These are phyloP conservation scores for Solidago caesia DNA, from an alignment of 129 eudicot genomes.

Conservation along the genomic window DNA sequence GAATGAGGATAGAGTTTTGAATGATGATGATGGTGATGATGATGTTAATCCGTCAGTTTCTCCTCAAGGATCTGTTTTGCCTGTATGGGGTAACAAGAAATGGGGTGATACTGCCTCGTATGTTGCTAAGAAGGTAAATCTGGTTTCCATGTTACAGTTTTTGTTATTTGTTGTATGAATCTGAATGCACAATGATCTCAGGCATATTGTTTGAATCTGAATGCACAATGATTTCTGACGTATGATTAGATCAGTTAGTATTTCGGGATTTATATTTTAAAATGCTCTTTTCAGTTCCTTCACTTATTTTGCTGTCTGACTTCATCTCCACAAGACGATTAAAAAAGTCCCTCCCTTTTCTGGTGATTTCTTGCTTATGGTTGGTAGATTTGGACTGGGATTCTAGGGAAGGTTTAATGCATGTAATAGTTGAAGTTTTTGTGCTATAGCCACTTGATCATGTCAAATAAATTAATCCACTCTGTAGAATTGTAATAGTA, in stretches of 20 bases:
- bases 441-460: conserved; percentile 5
- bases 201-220: neutral
- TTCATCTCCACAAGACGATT: neutral
- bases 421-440: conserved; percentile 9
- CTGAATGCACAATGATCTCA: neutral
- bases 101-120: conserved; percentile 89
- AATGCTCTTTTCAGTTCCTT: neutral
- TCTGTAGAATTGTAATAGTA: neutral
- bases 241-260: neutral
- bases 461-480: neutral
- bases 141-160: neutral
- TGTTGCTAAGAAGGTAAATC: conserved; percentile 74
- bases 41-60: conserved; percentile 41
- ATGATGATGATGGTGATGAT: conserved; percentile 50
- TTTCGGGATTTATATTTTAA: neutral
- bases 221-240: neutral
- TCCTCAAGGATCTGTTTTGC: conserved; percentile 50
- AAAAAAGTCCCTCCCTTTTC: neutral
- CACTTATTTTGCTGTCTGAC: conserved; percentile 4
- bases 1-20: conserved; percentile 35
- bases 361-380: neutral
- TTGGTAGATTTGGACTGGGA: too few relatives aligned
- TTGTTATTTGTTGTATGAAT: neutral
- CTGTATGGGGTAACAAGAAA: conserved; percentile 48
- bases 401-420: neutral